Conservation (phyloP, 2,329 filamentous ascomycete genomes). For the Epichloe aotearoae region DNA sequence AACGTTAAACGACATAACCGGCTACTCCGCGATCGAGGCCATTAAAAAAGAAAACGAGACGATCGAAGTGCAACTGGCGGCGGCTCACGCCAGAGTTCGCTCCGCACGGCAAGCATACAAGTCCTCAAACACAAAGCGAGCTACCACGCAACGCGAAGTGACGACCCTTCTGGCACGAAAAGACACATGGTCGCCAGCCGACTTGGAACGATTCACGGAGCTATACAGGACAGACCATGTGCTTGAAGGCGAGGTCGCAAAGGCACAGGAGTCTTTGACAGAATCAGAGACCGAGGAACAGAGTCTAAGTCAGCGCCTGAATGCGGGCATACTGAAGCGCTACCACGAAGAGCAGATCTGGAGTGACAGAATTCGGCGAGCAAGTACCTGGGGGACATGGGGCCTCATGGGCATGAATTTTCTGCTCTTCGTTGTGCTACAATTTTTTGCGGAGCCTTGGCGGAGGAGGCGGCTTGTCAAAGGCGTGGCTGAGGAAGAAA, state of each 20-base stretch:
- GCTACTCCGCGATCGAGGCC: slow-evolving; percentile 81
- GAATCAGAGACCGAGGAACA: slow-evolving; percentile 70
- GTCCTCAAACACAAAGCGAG: slow-evolving; percentile 67
- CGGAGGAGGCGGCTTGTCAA: slow-evolving; percentile 65
- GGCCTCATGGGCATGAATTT: slow-evolving; percentile 96
- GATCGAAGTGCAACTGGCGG: slow-evolving; percentile 45
- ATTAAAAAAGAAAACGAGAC: slow-evolving; percentile 66
- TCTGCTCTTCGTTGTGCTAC: slow-evolving; percentile 69
- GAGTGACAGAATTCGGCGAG: slow-evolving; percentile 92
- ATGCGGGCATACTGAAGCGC: slow-evolving; percentile 70
- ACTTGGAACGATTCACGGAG: slow-evolving; percentile 88
- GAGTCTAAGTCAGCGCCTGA: slow-evolving; percentile 60
- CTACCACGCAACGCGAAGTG: slow-evolving; percentile 87
- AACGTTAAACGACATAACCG: slow-evolving; percentile 85
- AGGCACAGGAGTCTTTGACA: slow-evolving; percentile 58
- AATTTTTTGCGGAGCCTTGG: slow-evolving; percentile 91
- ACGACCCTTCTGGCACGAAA: slow-evolving; percentile 89
- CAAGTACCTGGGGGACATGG: slow-evolving; percentile 98
- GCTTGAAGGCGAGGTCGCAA: slow-evolving; percentile 72
- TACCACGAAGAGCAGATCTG: slow-evolving; percentile 99
- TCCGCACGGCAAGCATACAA: slow-evolving; percentile 65
- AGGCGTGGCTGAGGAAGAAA: slow-evolving; percentile 70
- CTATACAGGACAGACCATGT: slow-evolving; percentile 87
- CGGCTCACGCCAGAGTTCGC: slow-evolving; percentile 53
- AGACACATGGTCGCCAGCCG: slow-evolving; percentile 73